phyloP scores from a whole-genome alignment of 805 yeast genomes.

The Candida schatavii region DNA sequence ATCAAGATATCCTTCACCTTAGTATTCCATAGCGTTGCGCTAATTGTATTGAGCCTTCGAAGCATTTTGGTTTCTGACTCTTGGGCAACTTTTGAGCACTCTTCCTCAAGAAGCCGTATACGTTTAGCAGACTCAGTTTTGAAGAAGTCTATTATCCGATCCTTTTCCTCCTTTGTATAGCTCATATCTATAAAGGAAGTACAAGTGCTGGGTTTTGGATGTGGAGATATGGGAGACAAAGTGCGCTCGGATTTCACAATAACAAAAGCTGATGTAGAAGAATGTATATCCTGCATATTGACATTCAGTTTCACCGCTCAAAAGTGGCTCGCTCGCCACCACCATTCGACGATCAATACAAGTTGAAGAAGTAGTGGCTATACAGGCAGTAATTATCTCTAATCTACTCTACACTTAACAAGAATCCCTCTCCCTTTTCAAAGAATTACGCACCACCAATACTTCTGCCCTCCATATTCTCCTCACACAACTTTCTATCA shows the following conservation, averaged over 20 bases:
- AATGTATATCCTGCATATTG: no score
- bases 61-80: constrained; percentile 34
- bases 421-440: no score
- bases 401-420: not conserved
- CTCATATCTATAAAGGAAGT: not conserved
- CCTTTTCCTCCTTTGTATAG: constrained; percentile 35
- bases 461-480: not conserved
- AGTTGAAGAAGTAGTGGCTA: no score
- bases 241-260: no score
- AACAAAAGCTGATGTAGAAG: no score
- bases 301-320: no score
- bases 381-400: no score
- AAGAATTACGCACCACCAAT: no score
- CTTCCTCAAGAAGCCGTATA: constrained; percentile 21
- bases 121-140: constrained; percentile 19
- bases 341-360: no score
- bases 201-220: no score
- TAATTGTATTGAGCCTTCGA: constrained; percentile 44
- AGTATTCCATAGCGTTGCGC: constrained; percentile 49
- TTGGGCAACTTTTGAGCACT: constrained; percentile 20
- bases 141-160: constrained; percentile 28
- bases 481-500: constrained; percentile 22
- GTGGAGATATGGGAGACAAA: no score
- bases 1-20: constrained; percentile 42
- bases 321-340: no score